Evolutionary conservation across 768 basidiomycete genomes (phyloP).

Genomic region (Rickenella mellea): DNA sequence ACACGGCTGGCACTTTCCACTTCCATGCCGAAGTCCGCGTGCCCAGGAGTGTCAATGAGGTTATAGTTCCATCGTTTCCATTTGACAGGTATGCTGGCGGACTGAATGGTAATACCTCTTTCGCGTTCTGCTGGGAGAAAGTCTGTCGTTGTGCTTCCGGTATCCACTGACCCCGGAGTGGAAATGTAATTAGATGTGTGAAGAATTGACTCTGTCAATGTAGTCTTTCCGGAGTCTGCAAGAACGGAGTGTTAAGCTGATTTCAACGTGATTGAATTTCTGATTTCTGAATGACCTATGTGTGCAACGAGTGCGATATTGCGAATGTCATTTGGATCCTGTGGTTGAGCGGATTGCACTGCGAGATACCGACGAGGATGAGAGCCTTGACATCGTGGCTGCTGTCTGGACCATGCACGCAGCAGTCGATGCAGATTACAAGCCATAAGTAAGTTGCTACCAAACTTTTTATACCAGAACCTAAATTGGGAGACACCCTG

Average conservation of each 20-base stretch:
- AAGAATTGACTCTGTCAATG: constrained; percentile 80
- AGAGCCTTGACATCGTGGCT: too few relatives aligned
- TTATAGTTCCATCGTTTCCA: constrained; percentile 85
- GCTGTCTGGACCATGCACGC: constrained; percentile 1
- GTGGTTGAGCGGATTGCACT: constrained; percentile 12
- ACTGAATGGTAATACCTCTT: constrained; percentile 87
- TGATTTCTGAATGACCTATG: constrained; percentile 42
- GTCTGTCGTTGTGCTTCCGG: constrained; percentile 85
- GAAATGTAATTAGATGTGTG: constrained; percentile 65
- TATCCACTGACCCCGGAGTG: constrained; percentile 74
- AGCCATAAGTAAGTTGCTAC: not conserved
- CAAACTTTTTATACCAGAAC: not conserved
- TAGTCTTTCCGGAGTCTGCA: constrained; percentile 86
- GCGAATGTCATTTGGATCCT: constrained; percentile 37
- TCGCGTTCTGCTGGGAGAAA: constrained; percentile 85
- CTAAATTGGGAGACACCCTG: too few relatives aligned
- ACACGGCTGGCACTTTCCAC: constrained; percentile 89
- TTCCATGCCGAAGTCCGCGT: constrained; percentile 96
- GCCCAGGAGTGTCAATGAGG: constrained; percentile 84
- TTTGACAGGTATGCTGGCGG: constrained; percentile 80
- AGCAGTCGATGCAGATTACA: not conserved
- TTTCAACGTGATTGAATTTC: constrained; percentile 3
- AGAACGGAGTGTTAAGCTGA: constrained; percentile 1
- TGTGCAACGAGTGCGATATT: constrained; percentile 88
- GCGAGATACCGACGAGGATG: constrained; percentile 7